A percentile compares a stretch with the other conserved stretches of the same genome.
Evolutionary conservation across 2,329 filamentous ascomycete genomes (phyloP).

Genomic region (Chrysosporium queenslandicum): DNA sequence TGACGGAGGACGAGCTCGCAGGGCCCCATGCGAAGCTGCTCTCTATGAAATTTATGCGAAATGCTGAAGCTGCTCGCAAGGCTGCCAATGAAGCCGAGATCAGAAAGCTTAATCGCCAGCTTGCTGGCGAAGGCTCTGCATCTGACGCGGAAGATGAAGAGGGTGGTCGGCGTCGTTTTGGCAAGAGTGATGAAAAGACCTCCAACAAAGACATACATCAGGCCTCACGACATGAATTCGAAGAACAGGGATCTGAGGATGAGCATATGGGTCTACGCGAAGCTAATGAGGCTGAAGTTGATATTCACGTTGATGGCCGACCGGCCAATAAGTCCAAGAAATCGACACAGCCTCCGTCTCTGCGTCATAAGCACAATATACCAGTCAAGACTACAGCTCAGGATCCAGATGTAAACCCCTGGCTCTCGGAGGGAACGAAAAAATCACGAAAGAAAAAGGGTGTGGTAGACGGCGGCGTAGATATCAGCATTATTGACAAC

Average conservation of each 20-base stretch:
- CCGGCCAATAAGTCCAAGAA: conserved; percentile 7
- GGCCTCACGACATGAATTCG: conserved; percentile 46
- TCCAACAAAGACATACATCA: conserved; percentile 23
- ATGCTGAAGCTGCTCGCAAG: conserved; percentile 67
- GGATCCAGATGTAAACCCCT: conserved; percentile 27
- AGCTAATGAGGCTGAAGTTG: conserved; percentile 24
- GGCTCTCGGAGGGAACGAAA: conserved; percentile 24
- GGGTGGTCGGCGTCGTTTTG: conserved; percentile 51
- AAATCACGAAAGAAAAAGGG: conserved; percentile 18
- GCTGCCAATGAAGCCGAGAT: conserved; percentile 71
- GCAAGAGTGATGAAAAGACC: conserved; percentile 26
- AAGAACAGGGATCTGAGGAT: conserved; percentile 48
- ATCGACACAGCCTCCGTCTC: neutral
- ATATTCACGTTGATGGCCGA: conserved; percentile 28
- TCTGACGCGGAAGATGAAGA: conserved; percentile 43
- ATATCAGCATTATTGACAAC: conserved; percentile 18
- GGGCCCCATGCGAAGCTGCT: conserved; percentile 57
- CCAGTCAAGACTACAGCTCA: conserved; percentile 14
- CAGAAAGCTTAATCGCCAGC: conserved; percentile 57
- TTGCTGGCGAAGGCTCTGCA: conserved; percentile 52
- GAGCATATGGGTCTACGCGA: conserved; percentile 14
- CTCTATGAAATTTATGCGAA: conserved; percentile 89
- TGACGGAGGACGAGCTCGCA: conserved; percentile 28
- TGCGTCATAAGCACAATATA: neutral
- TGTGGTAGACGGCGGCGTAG: conserved; percentile 8